Base-by-base conservation (phyloP, 495 filamentous ascomycete species). In the Aspergillus bertholletiae region DNA sequence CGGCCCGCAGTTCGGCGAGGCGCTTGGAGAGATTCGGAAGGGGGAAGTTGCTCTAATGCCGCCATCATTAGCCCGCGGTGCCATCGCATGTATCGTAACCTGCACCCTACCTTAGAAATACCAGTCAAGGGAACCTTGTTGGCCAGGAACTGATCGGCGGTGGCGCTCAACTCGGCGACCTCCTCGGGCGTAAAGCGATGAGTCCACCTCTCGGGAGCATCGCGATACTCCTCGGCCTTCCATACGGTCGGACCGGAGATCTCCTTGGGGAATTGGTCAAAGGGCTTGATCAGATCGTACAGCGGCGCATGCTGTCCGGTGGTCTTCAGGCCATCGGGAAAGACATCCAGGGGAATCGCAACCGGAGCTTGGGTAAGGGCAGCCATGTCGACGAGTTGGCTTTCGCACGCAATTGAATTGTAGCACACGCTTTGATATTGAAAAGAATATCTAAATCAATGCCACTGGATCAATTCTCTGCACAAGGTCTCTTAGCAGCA, bases 271-370 rank as follows among this genome's bases (percentile, higher is more conserved):
- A 94, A 95, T 23, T 78, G 76, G 2, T 78, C 74, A 65, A 92
- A 96, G 0, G 87, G 83, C 27, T 71, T 74, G 12, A 96, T 69
- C 37, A 77, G 64, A 20, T 84, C 76, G 66, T 85, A 87, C 8
- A 89, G 65, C 2, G 91, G 91, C 3, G 84, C 78, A 54, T 92
- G 87, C 69, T 96, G 91, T 41, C 91, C 91, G 3, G 87, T 88
- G 20, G 89, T 92, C 64, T 85, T 82, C 47, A 82, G 68, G 3
- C 80, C 79, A 55, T 82, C 79, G 7, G 81, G 81, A 47, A 84
- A 84, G 58, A 77, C 68, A 28, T 72, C 68, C 27, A 61, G 51
- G 17, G 71, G 65, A 24, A 67, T 56, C 37, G 58, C 39, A n/a
- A 43, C 41, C 12, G 71, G 58, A 24, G 66, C 55, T 49, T 74